Percentiles rank a stretch among this genome's conserved stretches.
phyloP scores from a whole-genome alignment of 768 basidiomycete genomes.

The Leucocoprinus leucothites region DNA sequence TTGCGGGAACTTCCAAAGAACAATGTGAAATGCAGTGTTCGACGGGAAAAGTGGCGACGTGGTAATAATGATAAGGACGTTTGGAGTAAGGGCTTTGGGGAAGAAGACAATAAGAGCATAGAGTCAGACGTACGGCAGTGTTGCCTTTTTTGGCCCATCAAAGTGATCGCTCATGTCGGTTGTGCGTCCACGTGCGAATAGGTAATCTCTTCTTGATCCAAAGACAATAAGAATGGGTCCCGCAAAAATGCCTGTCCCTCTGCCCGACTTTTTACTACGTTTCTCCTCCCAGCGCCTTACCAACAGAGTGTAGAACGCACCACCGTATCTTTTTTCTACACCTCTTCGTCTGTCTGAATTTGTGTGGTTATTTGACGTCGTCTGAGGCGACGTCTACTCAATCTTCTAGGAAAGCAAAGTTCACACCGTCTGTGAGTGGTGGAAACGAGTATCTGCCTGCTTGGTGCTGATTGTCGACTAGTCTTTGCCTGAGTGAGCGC shows the following conservation, averaged over 20 bases:
- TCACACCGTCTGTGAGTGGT: background rate
- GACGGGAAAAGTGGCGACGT: background rate
- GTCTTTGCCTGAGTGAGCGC: background rate
- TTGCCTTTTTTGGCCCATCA: constrained; percentile 1
- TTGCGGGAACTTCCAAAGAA: constrained; percentile 7
- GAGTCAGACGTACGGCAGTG: constrained; percentile 2
- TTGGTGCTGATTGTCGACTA: background rate
- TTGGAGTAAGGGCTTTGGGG: background rate
- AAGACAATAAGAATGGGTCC: constrained; percentile 8
- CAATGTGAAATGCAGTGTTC: background rate
- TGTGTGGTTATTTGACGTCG: background rate
- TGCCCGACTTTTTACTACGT: background rate
- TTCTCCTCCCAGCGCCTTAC: background rate
- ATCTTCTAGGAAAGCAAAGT: no score
- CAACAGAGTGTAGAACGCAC: background rate
- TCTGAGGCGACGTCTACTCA: background rate
- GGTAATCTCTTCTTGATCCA: background rate
- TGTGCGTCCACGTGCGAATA: constrained; percentile 4
- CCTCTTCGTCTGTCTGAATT: background rate
- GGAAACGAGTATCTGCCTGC: background rate
- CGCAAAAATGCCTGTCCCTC: constrained; percentile 9
- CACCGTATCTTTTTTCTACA: background rate
- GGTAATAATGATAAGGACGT: background rate
- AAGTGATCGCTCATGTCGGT: constrained; percentile 1
- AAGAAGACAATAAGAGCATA: constrained; percentile 11